Evolutionary conservation across 495 filamentous ascomycete genomes (phyloP).

Genomic region (Trichoderma reesei): DNA sequence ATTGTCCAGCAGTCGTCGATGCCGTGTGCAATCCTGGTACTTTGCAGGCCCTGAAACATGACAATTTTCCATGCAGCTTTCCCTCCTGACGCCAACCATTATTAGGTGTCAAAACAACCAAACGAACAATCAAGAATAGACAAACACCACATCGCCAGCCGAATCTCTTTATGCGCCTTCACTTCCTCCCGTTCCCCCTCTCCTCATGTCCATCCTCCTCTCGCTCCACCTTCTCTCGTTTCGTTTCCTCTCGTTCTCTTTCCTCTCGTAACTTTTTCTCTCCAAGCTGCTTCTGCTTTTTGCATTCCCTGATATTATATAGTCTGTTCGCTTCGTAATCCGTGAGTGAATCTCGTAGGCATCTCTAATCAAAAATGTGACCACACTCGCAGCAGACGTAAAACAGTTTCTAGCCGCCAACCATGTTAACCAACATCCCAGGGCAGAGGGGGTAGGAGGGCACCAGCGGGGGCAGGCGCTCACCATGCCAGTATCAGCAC

Average conservation of each 20-base stretch:
- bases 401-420: constrained; percentile 70
- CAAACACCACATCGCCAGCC: neutral
- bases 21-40: neutral
- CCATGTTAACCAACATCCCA: constrained; percentile 18
- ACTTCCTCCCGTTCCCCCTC: too few relatives aligned
- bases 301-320: too few relatives aligned
- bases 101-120: neutral
- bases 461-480: constrained; percentile 22
- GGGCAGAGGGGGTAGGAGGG: neutral
- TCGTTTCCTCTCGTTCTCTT: too few relatives aligned
- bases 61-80: neutral
- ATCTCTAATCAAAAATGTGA: constrained; percentile 59
- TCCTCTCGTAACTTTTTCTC: neutral
- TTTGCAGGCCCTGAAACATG: neutral
- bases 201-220: too few relatives aligned
- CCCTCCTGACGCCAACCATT: neutral
- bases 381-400: constrained; percentile 92
- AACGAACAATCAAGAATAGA: neutral
- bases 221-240: too few relatives aligned
- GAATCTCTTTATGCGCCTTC: too few relatives aligned
- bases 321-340: too few relatives aligned
- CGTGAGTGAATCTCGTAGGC: constrained; percentile 12
- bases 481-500: constrained; percentile 96
- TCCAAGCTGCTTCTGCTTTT: neutral
- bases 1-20: neutral